These are phyloP conservation scores for Baudoinia panamericana DNA, from an alignment of 495 filamentous ascomycete species.

Conservation along the genomic window DNA sequence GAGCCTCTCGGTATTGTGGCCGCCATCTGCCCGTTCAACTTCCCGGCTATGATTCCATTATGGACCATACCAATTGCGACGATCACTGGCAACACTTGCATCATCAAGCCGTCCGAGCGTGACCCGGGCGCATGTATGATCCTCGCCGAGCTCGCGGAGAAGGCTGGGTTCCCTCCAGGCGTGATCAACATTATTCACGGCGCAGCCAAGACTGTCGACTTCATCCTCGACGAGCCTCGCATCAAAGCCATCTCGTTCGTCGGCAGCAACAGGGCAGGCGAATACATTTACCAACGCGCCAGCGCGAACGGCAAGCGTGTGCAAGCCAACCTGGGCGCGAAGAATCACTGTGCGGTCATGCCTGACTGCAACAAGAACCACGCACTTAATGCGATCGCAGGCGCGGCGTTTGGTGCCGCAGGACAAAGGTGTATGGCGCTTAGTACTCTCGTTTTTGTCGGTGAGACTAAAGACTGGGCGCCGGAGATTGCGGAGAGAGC, in stretches of 20 bases:
- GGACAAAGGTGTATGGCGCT: slow-evolving; percentile 98
- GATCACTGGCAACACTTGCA: slow-evolving; percentile 82
- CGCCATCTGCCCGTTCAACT: slow-evolving; percentile 98
- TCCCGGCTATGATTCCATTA: slow-evolving; percentile 98
- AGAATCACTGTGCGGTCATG: slow-evolving; percentile 93
- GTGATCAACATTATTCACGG: slow-evolving; percentile 95
- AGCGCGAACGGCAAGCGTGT: slow-evolving; percentile 87
- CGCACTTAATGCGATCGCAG: slow-evolving; percentile 82
- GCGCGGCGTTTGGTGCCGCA: slow-evolving; percentile 91
- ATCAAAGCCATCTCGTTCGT: slow-evolving; percentile 99
- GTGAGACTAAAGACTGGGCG: slow-evolving; percentile 87
- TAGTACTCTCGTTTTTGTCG: slow-evolving; percentile 85
- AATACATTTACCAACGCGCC: slow-evolving; percentile 87
- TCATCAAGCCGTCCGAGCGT: slow-evolving; percentile 95
- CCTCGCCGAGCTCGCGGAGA: slow-evolving; percentile 75
- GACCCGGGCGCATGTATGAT: slow-evolving; percentile 99
- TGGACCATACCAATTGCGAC: slow-evolving; percentile 96
- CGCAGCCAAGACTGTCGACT: slow-evolving; percentile 81
- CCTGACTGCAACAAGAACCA: slow-evolving; percentile 99
- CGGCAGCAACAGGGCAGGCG: slow-evolving; percentile 87
- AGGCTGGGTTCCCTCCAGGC: slow-evolving; percentile 87
- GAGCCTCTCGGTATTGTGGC: slow-evolving; percentile 93
- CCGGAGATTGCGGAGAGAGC: slow-evolving; percentile 82
- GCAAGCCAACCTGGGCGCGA: slow-evolving; percentile 96
- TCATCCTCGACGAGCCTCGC: slow-evolving; percentile 86